phyloP scores from a whole-genome alignment of 208 protist genomes.

The Leishmania tropica region DNA sequence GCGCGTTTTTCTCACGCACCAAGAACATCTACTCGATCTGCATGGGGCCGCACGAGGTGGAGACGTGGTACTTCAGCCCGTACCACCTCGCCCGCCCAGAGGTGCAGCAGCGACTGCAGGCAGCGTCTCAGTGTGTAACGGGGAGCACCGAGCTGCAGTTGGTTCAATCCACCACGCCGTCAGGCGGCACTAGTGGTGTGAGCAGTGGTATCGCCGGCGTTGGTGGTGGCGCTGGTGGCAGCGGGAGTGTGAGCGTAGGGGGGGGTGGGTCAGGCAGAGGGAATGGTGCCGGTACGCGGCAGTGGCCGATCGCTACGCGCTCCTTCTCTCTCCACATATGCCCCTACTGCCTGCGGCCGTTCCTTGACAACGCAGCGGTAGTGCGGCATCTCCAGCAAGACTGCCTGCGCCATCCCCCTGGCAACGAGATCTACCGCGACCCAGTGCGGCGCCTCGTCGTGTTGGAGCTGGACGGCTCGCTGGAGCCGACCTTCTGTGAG shows the following conservation, averaged over 20 bases:
- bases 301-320: conserved; percentile 38
- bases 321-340: conserved; percentile 96
- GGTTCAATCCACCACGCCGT: conserved; percentile 15
- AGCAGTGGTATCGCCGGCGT: background rate
- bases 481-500: conserved; percentile 97
- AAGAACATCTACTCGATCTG: conserved; percentile 97
- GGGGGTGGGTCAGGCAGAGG: background rate
- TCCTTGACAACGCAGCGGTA: conserved; percentile 80
- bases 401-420: conserved; percentile 90
- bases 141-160: conserved; percentile 63
- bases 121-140: conserved; percentile 48
- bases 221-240: conserved; percentile 13
- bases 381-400: conserved; percentile 86
- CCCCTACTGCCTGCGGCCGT: conserved; percentile 97
- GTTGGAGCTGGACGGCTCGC: conserved; percentile 97
- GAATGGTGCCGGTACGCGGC: background rate
- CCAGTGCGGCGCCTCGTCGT: conserved; percentile 89
- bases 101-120: conserved; percentile 62
- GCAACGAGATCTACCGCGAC: conserved; percentile 90
- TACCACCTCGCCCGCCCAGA: conserved; percentile 92
- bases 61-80: conserved; percentile 98
- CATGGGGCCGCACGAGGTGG: conserved; percentile 95
- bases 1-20: conserved; percentile 89
- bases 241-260: background rate
- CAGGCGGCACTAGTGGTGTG: background rate